Evolutionary conservation across 2,329 filamentous ascomycete genomes (phyloP), one percentile per base, ranked within the genome.

Genomic region (Aspergillus ibericus): DNA sequence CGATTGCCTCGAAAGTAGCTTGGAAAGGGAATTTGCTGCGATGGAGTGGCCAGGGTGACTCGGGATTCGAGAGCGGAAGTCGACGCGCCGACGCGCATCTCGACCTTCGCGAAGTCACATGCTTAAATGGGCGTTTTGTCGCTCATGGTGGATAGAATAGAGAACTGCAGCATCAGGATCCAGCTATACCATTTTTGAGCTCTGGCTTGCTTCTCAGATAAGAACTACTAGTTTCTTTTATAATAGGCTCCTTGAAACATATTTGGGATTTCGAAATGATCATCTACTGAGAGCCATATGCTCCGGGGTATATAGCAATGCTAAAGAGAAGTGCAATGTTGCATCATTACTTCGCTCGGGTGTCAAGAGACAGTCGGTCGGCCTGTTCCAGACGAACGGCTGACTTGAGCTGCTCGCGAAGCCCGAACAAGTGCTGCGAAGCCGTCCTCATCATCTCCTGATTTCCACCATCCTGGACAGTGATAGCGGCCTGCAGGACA

Each of bases 311-410:
- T 67, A 62, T 22, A 62, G 52, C 55, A 59, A 57, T 59, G 63
- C 20, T 25, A 63, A 63, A 60, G 18, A 54, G 65, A 51, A 55
- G 50, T 34, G 13, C 35, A 55, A 36, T 48, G 46, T 27, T 35
- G 44, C 35, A 56, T 51, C 27, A 44, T 69, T 78, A 83, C 70
- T 82, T 86, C 38, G 85, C 82, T 56, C 85, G 78, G 3, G 85
- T 85, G 68, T 88, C 85, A 61, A 88, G 72, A 25, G 82, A 77
- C 51, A 88, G 71, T 51, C 86, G 77, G 70, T 88, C 84, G 1
- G 82, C 83, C 47, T 82, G 78, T 48, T 80, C 77, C 64, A 88
- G 68, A 53, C 84, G 82, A 20, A 88, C 80, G 15, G 81, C 82
- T 9, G 74, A 75, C 64, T 81, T 84, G 72, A 88, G 77, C 58